Base-by-base conservation (phyloP, 345 rosid genomes). In the Eutrema japonicum region DNA sequence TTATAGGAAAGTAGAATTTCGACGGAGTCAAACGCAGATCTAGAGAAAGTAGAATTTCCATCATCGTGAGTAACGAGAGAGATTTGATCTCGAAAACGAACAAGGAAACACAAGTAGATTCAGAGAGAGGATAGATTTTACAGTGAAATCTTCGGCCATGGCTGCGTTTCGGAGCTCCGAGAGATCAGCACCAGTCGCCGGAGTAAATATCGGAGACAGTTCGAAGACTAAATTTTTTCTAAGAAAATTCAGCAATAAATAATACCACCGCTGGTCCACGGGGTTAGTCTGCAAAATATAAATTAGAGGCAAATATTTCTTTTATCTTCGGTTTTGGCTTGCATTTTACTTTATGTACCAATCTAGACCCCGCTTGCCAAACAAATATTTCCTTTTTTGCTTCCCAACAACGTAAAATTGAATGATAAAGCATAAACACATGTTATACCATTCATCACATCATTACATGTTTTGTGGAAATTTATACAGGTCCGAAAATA, bases 111-210 rank as follows among this genome's bases (percentile, higher is more conserved):
- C 12, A 61, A 2, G 12, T 12, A 45, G n/a, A 36, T 4, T 30
- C 4, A 10, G 66, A 55, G 16, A 68, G 8, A 2, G 10, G 6
- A 51, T 7, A 52, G 41, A 35, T 14, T 72, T 71, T 65, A 77
- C 80, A 57, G 76, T 7, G 56, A 76, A 77, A 1, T 77, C 80
- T 18, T 71, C 80, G 48, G 80, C 76, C 80, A 77, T 71, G 18
- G 62, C 46, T 14, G 30, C 38, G 52, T 5, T 61, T 62, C 16
- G 11, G 64, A 63, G 75, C 80, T 71, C 58, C 49, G 67, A 57
- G 41, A 57, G 58, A 64, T 49, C 41, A 48, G 47, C 70, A 53
- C 57, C 8, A 56, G 67, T 76, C 68, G 36, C 72, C 76, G 72
- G 68, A 18, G 76, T 30, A 18, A 38, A 9, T 5, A 7, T 29